Evolutionary conservation across 352 stramenopile genomes (phyloP).

Genomic region (Phytophthora pistaciae): DNA sequence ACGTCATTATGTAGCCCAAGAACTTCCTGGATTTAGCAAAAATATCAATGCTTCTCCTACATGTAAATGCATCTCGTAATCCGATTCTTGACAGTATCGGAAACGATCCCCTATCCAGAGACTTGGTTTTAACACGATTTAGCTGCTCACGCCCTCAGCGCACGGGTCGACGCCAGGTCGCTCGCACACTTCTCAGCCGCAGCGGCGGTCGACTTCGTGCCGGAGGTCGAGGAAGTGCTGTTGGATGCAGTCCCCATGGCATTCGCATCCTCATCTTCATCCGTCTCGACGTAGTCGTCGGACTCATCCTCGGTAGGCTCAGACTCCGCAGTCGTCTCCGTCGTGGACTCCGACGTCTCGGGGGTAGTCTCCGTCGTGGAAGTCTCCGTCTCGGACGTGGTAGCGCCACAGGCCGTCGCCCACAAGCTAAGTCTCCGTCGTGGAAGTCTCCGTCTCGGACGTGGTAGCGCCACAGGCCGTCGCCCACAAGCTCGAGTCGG

Average conservation of each 20-base stretch:
- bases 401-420: slow-evolving; percentile 14
- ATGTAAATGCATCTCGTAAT: no score
- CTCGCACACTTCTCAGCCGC: slow-evolving; percentile 11
- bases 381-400: not conserved
- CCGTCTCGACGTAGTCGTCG: not conserved
- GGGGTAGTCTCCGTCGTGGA: not conserved
- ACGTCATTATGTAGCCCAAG: no score
- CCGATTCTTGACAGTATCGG: no score
- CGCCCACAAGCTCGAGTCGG: slow-evolving; percentile 34
- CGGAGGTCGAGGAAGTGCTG: not conserved
- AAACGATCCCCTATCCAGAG: no score
- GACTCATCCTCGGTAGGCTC: not conserved
- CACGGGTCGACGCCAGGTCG: slow-evolving; percentile 12
- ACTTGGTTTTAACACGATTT: not conserved
- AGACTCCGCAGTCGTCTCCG: not conserved
- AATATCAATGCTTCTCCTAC: no score
- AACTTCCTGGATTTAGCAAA: no score
- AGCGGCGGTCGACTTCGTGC: not conserved
- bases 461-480: slow-evolving; percentile 9
- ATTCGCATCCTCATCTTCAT: not conserved
- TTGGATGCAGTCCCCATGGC: not conserved
- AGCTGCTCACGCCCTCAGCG: not conserved
- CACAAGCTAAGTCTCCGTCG: slow-evolving; percentile 23
- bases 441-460: not conserved
- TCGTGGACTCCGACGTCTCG: no score